Base-by-base conservation (phyloP, 228 moss, liverwort and hornwort species). In the Sphagnum magellanicum region DNA sequence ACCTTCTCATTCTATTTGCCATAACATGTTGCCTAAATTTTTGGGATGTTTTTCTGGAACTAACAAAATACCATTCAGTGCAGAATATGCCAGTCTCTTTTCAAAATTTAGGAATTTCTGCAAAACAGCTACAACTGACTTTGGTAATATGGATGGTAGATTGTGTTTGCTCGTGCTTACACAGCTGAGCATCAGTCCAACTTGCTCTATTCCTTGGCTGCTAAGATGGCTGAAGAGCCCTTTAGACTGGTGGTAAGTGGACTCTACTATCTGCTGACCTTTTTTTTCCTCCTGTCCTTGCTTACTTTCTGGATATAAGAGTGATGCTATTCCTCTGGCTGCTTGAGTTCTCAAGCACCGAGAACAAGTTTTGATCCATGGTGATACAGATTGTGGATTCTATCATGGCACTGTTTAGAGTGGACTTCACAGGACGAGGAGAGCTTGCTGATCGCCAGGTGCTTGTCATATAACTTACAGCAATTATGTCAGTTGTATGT, bases 371-470 rank as follows among this genome's bases (percentile, higher is more conserved):
- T 32, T 32, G 32, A 32, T 32, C 32, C 32, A 32, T 32, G 32
- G 32, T 32, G 32, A 32, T 32, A 32, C 32, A 95, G 95, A 77
- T 95, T 17, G 78, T 95, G 50, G 95, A 95, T 60, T 92, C 95
- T 49, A 87, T 92, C 55, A 95, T 92, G 83, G 95, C 95, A 51
- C 87, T 95, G 47, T 92, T 95, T 68, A 88, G 95, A 77, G 90
- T 92, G 71, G 95, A 95, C 71, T 95, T 95, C 76, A 83, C 90
- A 50, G 95, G 95, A 57, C 84, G 95, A 70, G 95, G 92, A 68
- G 95, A 95, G 82, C 79, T 95, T 57, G 95, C 95, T 10, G 90
- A 95, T 53, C 85, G 95, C 46, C 95, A 95, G 95, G 90, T 95
- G 67, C 63, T 68, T 48, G 6, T 8, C 12, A 8, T 55, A 2